A percentile compares a stretch with the other conserved stretches of the same genome.
Conservation (phyloP, 1,284 basidiomycete species). For the Ustilago sp. region DNA sequence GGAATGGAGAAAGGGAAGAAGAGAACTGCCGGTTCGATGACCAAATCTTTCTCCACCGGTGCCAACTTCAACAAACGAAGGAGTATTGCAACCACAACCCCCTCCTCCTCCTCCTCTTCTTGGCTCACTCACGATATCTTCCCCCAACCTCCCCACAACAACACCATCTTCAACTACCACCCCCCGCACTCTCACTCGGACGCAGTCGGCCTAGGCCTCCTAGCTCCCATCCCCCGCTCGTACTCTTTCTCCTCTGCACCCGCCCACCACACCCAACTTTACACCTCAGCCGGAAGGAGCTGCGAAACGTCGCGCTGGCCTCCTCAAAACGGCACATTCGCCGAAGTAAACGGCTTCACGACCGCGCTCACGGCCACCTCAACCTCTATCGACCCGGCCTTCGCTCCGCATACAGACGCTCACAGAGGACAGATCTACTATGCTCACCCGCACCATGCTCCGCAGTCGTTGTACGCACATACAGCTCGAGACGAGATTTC, state of each 20-base stretch:
- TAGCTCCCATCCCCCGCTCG: conserved; percentile 5
- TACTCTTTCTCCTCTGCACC: conserved; percentile 23
- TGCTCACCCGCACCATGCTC: background rate
- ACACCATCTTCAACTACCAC: background rate
- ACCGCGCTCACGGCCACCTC: conserved; percentile 25
- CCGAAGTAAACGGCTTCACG: conserved; percentile 30
- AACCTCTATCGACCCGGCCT: conserved; percentile 14
- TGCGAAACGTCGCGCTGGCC: conserved; percentile 22
- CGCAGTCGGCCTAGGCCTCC: conserved; percentile 11
- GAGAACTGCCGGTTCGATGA: conserved; percentile 4
- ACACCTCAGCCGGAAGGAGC: background rate
- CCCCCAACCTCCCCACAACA: background rate
- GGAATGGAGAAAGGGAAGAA: background rate
- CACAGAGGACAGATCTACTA: background rate
- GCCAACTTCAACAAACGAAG: conserved; percentile 16
- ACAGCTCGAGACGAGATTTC: background rate
- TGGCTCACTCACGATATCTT: background rate
- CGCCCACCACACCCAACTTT: background rate
- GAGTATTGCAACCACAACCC: conserved; percentile 21
- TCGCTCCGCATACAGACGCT: background rate
- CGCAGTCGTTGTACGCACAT: background rate
- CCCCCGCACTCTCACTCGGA: background rate
- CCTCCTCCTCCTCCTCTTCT: background rate
- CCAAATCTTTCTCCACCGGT: conserved; percentile 24
- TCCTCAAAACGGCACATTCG: background rate